Base-by-base conservation (phyloP, 2,329 filamentous ascomycete genomes). In the Ceratocystis huliohia region DNA sequence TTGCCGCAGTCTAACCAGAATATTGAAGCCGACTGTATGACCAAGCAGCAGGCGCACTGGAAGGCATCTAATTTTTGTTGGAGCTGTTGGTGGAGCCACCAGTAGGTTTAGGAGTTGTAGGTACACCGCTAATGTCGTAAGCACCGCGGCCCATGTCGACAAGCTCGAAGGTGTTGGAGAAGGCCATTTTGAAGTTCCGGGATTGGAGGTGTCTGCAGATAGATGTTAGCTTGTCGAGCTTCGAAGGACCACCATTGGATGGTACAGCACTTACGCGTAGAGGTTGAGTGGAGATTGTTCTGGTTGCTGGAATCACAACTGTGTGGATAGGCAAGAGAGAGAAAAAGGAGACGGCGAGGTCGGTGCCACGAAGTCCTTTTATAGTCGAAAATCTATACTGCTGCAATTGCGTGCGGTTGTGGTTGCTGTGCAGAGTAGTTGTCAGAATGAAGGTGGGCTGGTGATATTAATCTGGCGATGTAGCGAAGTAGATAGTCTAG, bases 91-190 rank as follows among this genome's bases (percentile, higher is more conserved):
- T 56, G 46, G 64, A 63, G 67, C 30, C n/a, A 41, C 45, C 4
- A 57, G 30, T 50, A 28, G 30, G 17, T 25, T 22, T 13, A 50
- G 62, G 8, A 28, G 30, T 25, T n/a, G 22, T 30, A 28, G n/a
- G 46, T 28, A 30, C 53, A 57, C 78, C 78, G 28, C 79, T 81
- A 69, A 78, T 80, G 70, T 82, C 80, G 71, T 82, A 82, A 69
- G 78, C 79, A 67, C 80, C 79, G 67, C 80, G 76, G 69, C 78
- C 80, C 78, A 80, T 80, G 73, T 81, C 79, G 74, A 70, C 72
- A 63, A 73, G 72, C 15, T 57, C 53, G 22, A 22, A n/a, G 68
- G 70, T 72, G 68, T 73, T 72, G 64, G 68, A 68, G 69, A 74
- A 71, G 69, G 76, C 69, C 77, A 79, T 79, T 69, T 69, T 76